A percentile compares a stretch with the other conserved stretches of the same genome.
Conservation (phyloP, 768 basidiomycete genomes). For the Psilocybe subaeruginosa region DNA sequence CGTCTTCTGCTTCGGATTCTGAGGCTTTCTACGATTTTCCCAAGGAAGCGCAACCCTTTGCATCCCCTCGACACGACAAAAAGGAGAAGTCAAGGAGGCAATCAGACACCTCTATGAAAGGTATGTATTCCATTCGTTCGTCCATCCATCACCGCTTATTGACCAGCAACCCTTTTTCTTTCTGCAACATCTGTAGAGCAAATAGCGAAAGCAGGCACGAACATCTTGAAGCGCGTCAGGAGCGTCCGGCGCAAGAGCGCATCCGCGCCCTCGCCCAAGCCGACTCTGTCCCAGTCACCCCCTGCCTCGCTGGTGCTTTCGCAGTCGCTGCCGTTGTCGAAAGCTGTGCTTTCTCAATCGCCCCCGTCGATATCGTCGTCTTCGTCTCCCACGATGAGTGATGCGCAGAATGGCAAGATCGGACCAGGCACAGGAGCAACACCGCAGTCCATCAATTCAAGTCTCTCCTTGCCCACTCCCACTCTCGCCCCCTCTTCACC, state of each 20-base stretch:
- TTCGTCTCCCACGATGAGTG: not conserved
- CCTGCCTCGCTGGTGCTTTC: not conserved
- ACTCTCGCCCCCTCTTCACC: not conserved
- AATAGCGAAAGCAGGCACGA: conserved; percentile 37
- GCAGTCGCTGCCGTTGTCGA: not conserved
- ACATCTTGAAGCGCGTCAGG: conserved; percentile 21
- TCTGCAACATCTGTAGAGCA: conserved; percentile 23
- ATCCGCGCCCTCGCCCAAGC: conserved; percentile 2
- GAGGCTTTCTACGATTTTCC: conserved; percentile 30
- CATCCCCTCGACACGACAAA: not conserved
- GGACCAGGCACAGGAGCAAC: not conserved
- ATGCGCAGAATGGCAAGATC: not conserved
- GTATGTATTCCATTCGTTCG: conserved; percentile 17
- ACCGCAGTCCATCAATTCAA: not conserved
- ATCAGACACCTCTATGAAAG: conserved; percentile 33
- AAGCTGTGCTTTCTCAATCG: not conserved
- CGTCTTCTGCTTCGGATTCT: conserved; percentile 39
- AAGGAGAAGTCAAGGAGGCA: conserved; percentile 19
- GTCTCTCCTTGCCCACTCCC: conserved; percentile 1
- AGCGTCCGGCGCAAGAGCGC: conserved; percentile 14
- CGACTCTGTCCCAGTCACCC: conserved; percentile 2
- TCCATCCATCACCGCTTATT: not conserved
- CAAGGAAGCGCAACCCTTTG: conserved; percentile 8
- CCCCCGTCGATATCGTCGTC: not conserved
- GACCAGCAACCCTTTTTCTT: not conserved